Base-by-base conservation (phyloP, 2,329 filamentous ascomycete species). In the Trichoderma aggressivum region DNA sequence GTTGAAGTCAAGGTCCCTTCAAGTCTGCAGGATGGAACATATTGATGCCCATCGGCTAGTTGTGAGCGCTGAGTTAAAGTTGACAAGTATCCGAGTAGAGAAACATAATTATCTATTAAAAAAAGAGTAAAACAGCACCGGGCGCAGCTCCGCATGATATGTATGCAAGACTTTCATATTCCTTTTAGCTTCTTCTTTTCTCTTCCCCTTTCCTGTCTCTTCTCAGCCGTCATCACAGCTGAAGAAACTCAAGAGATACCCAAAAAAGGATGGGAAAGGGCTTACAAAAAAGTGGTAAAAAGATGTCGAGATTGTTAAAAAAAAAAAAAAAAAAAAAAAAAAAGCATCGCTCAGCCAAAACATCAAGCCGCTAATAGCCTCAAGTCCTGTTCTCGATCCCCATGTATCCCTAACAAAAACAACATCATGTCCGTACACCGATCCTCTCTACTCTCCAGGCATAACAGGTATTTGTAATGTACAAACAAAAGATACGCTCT, bases 1-100 rank as follows among this genome's bases (percentile, higher is more conserved):
- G 60, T 73, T 12, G 69, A 74, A 32, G 71, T 75, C 39, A 72
- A 73, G 56, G 39, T 69, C 28, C 65, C 71, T 30, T n/a, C 60
- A 34, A 61, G 59, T 24, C 28, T 61, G 32, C 61, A 70, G 7
- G 61, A 58, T 53, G 70, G 63, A 21, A 10, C 63, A 16, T 68
- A 71, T 61, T 71, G 58, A 47, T 11, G n/a, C 43, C 43, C 43
- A 50, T 8, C 6, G 43, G 43, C 43, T 12, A 50, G 21, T 26
- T 32, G 26, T 24, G 39, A 39, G 34, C 56, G 32, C 16, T 47
- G 26, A 36, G 28, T 68, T 6, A 53, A 39, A 2, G 21, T n/a
- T 53, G 47, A 60, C 10, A n/a, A 39, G 18, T 55, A 16, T 34
- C 10, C 3, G 32, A n/a, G 34, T 24, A 55, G 26, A 65, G 43